phyloP scores from a whole-genome alignment of 805 yeast species.

The Lipomyces mesembrius region DNA sequence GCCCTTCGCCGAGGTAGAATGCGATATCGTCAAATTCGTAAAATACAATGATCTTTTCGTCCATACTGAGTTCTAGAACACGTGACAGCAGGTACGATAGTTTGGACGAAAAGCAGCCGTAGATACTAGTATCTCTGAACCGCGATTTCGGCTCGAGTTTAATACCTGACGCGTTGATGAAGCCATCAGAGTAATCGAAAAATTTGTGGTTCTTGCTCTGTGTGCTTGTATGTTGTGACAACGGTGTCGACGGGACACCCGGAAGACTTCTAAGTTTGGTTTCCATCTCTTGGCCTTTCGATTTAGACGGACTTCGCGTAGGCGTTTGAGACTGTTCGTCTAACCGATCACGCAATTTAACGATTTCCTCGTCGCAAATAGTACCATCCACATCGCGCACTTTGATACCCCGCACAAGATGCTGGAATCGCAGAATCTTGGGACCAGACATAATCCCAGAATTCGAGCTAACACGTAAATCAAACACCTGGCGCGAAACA shows the following conservation, averaged over 20 bases:
- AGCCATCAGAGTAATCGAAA: constrained; percentile 12
- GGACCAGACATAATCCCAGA: constrained; percentile 51
- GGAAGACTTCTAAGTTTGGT: constrained; percentile 32
- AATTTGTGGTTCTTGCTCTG: constrained; percentile 9
- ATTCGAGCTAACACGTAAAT: constrained; percentile 34
- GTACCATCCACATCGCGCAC: constrained; percentile 25
- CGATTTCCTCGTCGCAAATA: constrained; percentile 59
- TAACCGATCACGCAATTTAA: neutral
- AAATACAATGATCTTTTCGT: constrained; percentile 62
- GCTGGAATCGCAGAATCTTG: constrained; percentile 20
- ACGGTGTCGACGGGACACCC: constrained; percentile 21
- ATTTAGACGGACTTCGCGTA: constrained; percentile 29
- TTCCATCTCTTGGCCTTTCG: constrained; percentile 42
- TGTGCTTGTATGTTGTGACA: neutral
- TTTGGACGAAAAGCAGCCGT: constrained; percentile 67
- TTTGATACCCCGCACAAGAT: constrained; percentile 15
- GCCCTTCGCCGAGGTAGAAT: constrained; percentile 64
- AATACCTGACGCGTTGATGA: constrained; percentile 3
- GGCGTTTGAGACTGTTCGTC: neutral
- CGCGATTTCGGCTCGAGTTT: constrained; percentile 12
- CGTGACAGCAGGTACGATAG: constrained; percentile 63
- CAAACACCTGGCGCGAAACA: constrained; percentile 39
- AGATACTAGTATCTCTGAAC: constrained; percentile 37
- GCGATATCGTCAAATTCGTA: constrained; percentile 76
- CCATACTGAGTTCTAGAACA: constrained; percentile 54